Evolutionary conservation across 1,284 basidiomycete genomes (phyloP).

Genomic region (Pseudomicrostroma phylloplanum): DNA sequence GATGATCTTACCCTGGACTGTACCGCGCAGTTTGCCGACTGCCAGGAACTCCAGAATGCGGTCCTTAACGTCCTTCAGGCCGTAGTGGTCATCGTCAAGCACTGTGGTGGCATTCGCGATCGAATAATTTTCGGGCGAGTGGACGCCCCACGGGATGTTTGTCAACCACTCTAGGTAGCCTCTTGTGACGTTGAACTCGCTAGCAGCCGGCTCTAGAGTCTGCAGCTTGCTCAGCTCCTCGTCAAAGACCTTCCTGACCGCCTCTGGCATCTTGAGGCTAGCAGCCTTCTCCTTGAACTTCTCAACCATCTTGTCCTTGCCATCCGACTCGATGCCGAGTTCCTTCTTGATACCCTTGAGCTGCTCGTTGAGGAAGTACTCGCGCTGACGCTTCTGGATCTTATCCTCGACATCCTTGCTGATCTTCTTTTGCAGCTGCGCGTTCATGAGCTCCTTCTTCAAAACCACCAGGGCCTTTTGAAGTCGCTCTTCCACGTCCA

Average conservation of each 20-base stretch:
- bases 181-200: conserved; percentile 74
- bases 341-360: conserved; percentile 99
- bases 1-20: conserved; percentile 96
- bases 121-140: conserved; percentile 88
- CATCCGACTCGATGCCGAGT: conserved; percentile 91
- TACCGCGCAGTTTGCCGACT: conserved; percentile 90
- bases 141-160: conserved; percentile 89
- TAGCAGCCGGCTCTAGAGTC: conserved; percentile 78
- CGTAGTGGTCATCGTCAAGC: conserved; percentile 93
- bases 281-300: conserved; percentile 88
- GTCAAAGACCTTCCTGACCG: conserved; percentile 88
- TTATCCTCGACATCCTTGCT: conserved; percentile 89
- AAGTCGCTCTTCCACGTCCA: conserved; percentile 79
- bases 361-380: conserved; percentile 98
- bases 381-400: conserved; percentile 92
- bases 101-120: conserved; percentile 77
- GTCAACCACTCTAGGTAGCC: conserved; percentile 57
- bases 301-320: conserved; percentile 94
- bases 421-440: conserved; percentile 89
- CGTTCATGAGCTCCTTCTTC: conserved; percentile 97
- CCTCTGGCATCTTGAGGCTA: conserved; percentile 83
- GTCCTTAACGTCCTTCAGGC: conserved; percentile 86
- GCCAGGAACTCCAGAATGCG: conserved; percentile 97
- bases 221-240: conserved; percentile 90
- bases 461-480: conserved; percentile 85